Percentiles rank a stretch among this genome's conserved stretches.
These are phyloP conservation scores for Xylariomycetidae sp. DNA, from an alignment of 2,329 filamentous ascomycete species.

Conservation along the genomic window DNA sequence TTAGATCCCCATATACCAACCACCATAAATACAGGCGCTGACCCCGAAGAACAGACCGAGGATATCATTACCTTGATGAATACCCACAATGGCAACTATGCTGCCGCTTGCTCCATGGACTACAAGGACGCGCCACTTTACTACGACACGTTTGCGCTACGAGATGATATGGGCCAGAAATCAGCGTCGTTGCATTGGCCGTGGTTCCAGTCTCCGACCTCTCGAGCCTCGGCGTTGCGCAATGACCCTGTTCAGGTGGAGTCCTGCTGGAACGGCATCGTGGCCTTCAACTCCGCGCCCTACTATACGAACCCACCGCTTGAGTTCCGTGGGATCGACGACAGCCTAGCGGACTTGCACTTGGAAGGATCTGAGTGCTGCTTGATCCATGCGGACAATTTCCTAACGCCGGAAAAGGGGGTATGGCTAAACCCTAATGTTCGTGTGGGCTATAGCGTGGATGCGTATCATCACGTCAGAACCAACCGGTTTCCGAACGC, in stretches of 20 bases:
- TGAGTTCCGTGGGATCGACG: constrained; percentile 56
- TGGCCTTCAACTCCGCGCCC: constrained; percentile 36
- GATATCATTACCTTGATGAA: constrained; percentile 48
- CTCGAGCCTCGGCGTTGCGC: constrained; percentile 39
- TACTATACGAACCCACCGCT: constrained; percentile 42
- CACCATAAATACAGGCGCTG: constrained; percentile 14
- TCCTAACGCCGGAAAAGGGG: constrained; percentile 35
- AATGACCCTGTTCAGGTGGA: constrained; percentile 50
- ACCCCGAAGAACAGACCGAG: constrained; percentile 20
- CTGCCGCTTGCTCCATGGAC: constrained; percentile 56
- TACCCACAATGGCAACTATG: constrained; percentile 49
- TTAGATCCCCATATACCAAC: no score
- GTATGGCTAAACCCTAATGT: constrained; percentile 52
- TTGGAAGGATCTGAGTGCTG: constrained; percentile 60
- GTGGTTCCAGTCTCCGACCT: constrained; percentile 44
- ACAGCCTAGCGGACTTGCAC: constrained; percentile 46
- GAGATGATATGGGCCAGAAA: constrained; percentile 48
- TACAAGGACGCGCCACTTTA: constrained; percentile 47
- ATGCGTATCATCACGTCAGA: constrained; percentile 31
- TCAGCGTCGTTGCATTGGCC: constrained; percentile 50
- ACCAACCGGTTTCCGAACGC: constrained; percentile 33
- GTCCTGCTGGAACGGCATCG: constrained; percentile 66
- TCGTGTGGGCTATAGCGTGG: constrained; percentile 43
- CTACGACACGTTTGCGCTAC: constrained; percentile 57
- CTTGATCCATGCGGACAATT: constrained; percentile 54